phyloP scores from a whole-genome alignment of 805 yeast genomes.

The Yarrowia sp. region DNA sequence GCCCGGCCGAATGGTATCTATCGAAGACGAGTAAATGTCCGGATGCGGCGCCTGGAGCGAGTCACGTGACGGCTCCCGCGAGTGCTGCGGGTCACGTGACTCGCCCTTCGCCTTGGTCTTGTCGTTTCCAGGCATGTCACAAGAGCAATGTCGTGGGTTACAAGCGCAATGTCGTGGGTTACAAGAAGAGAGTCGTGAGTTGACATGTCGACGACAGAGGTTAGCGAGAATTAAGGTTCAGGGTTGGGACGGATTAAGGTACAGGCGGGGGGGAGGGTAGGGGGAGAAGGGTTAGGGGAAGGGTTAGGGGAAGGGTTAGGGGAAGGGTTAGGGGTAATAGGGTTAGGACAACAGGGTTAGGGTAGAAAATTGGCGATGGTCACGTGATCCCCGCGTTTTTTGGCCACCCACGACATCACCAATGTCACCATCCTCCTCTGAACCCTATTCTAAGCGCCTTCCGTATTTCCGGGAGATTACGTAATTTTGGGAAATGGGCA shows the following conservation, averaged over 20 bases:
- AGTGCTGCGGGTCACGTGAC: not conserved
- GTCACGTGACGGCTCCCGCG: conserved; percentile 6
- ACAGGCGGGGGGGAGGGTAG: not conserved
- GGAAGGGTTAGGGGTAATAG: not conserved
- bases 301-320: not conserved
- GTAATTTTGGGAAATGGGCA: too few relatives aligned
- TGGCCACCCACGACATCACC: too few relatives aligned
- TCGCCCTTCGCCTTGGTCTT: not conserved
- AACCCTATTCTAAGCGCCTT: too few relatives aligned
- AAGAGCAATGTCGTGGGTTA: not conserved
- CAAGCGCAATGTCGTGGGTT: conserved; percentile 12
- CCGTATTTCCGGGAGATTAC: too few relatives aligned
- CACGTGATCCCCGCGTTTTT: not conserved
- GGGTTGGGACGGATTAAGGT: conserved; percentile 28
- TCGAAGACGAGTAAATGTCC: conserved; percentile 34
- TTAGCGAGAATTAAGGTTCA: conserved; percentile 10
- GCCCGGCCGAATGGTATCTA: conserved; percentile 18
- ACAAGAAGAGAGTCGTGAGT: not conserved
- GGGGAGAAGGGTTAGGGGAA: not conserved
- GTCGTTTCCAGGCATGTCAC: conserved; percentile 3
- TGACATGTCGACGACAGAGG: conserved; percentile 12
- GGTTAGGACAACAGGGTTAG: not conserved
- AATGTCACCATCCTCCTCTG: too few relatives aligned
- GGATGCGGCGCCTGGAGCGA: not conserved
- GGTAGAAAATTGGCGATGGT: not conserved